phyloP scores from a whole-genome alignment of 129 eudicot species.

The Flaveria bidentis region DNA sequence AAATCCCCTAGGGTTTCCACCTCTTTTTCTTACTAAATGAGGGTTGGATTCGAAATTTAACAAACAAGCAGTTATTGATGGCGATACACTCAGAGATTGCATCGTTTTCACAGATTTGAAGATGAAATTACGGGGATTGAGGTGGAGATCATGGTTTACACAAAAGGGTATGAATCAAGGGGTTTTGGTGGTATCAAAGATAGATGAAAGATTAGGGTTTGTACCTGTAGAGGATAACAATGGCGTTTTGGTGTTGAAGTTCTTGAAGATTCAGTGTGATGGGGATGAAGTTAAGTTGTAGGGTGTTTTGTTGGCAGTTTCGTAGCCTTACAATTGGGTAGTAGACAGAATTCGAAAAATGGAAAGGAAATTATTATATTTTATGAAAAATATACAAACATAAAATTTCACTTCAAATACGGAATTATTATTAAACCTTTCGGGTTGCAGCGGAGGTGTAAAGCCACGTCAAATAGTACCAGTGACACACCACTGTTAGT shows the following conservation, averaged over 20 bases:
- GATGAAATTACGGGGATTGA: conserved; percentile 16
- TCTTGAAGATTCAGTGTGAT: conserved; percentile 13
- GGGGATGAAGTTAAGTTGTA: background rate
- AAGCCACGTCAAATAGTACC: too few relatives aligned
- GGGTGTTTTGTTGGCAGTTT: conserved; percentile 26
- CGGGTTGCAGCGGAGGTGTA: too few relatives aligned
- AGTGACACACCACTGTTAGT: too few relatives aligned
- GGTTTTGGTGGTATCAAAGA: background rate
- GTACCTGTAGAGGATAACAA: conserved; percentile 28
- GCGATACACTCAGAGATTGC: conserved; percentile 31
- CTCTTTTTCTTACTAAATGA: conserved; percentile 23
- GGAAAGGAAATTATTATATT: background rate
- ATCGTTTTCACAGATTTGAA: conserved; percentile 25
- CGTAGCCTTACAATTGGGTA: conserved; percentile 19
- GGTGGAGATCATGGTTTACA: conserved; percentile 30
- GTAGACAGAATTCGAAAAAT: background rate
- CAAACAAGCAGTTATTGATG: conserved; percentile 32
- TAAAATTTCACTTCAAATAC: too few relatives aligned
- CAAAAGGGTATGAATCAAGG: conserved; percentile 6
- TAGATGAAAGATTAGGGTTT: background rate
- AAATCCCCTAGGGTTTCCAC: conserved; percentile 27
- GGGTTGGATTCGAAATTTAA: conserved; percentile 21
- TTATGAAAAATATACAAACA: background rate
- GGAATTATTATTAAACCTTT: too few relatives aligned
- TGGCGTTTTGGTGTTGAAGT: conserved; percentile 19